A percentile compares a stretch with the other conserved stretches of the same genome.
Conservation (phyloP, 495 filamentous ascomycete genomes). For the Bombardia bombarda region DNA sequence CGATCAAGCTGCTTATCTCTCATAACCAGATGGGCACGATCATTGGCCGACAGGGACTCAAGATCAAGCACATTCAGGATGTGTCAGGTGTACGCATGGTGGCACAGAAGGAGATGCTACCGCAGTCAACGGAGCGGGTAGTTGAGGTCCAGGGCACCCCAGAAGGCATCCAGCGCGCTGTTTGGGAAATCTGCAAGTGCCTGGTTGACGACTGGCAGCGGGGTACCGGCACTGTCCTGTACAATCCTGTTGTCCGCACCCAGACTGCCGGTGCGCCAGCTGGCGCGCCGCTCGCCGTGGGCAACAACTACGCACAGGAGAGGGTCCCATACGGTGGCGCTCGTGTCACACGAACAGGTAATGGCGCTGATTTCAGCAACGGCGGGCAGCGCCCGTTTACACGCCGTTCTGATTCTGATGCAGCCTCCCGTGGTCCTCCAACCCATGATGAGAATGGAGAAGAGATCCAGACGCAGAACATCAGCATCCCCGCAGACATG, state of each 20-base stretch:
- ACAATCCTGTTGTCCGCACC: slow-evolving; percentile 89
- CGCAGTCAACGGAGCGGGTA: slow-evolving; percentile 96
- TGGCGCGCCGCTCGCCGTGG: slow-evolving; percentile 18
- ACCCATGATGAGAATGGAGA: slow-evolving; percentile 92
- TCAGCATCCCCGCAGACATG: slow-evolving; percentile 98
- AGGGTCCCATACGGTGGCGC: slow-evolving; percentile 47
- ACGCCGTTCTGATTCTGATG: slow-evolving; percentile 78
- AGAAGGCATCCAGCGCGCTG: slow-evolving; percentile 86
- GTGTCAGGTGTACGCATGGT: slow-evolving; percentile 96
- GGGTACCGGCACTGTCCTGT: slow-evolving; percentile 90
- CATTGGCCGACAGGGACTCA: slow-evolving; percentile 89
- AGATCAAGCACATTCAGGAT: slow-evolving; percentile 99
- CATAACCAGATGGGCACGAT: slow-evolving; percentile 99
- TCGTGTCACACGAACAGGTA: slow-evolving; percentile 90
- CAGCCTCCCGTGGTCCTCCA: slow-evolving; percentile 60
- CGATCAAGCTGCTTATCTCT: slow-evolving; percentile 93
- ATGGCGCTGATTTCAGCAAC: slow-evolving; percentile 96
- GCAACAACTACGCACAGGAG: slow-evolving; percentile 24
- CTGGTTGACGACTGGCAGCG: slow-evolving; percentile 96
- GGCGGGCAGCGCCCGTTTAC: slow-evolving; percentile 52
- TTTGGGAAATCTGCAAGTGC: slow-evolving; percentile 99
- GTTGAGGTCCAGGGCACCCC: slow-evolving; percentile 93
- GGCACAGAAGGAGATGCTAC: slow-evolving; percentile 98
- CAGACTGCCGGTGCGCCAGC: slow-evolving; percentile 50
- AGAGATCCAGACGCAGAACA: slow-evolving; percentile 97